A percentile compares a stretch with the other conserved stretches of the same genome.
These are phyloP conservation scores for Petunia axillaris DNA, from an alignment of 257 asterid species.

Conservation along the genomic window DNA sequence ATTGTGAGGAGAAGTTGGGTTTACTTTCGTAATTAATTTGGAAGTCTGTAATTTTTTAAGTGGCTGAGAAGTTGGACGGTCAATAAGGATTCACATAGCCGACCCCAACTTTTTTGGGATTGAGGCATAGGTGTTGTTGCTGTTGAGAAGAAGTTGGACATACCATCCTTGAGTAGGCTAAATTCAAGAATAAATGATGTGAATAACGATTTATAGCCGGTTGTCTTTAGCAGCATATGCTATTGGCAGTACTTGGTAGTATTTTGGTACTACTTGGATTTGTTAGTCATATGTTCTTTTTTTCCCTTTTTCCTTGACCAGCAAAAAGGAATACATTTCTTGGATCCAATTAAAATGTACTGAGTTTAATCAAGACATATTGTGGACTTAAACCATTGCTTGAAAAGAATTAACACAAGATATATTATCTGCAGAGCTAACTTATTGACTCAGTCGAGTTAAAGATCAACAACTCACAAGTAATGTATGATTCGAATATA, in stretches of 20 bases:
- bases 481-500: neutral
- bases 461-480: neutral
- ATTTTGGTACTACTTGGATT: neutral
- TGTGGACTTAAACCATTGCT: neutral
- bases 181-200: neutral
- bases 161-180: neutral
- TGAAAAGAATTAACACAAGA: neutral
- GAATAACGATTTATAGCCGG: neutral
- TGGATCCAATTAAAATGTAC: neutral
- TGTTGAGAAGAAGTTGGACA: neutral
- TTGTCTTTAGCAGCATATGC: neutral
- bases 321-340: too few species aligned
- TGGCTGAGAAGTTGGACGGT: neutral
- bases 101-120: too few species aligned
- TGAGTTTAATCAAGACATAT: neutral
- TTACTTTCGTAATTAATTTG: neutral
- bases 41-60: neutral
- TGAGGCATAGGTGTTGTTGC: too few species aligned
- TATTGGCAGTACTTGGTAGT: neutral
- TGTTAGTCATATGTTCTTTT: neutral
- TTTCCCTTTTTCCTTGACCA: too few species aligned
- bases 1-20: neutral
- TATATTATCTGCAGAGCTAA: neutral
- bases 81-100: too few species aligned
- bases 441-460: neutral